Conservation (phyloP, 768 basidiomycete genomes). For the Dendrothele bispora region DNA sequence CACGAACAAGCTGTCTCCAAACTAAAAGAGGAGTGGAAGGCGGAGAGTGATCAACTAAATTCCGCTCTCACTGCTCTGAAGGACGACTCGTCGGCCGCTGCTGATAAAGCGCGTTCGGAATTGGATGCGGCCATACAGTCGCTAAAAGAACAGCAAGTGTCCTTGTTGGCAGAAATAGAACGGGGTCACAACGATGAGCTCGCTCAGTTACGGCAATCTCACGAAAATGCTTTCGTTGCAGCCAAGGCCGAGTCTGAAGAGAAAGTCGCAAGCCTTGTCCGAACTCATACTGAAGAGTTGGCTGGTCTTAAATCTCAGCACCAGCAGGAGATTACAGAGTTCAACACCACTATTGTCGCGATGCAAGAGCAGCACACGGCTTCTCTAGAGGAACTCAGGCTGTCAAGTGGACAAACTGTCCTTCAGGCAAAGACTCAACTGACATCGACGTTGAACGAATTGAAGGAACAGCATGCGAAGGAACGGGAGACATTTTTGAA, state of each 20-base stretch:
- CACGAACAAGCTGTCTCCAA: slow-evolving; percentile 53
- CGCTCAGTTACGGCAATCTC: slow-evolving; percentile 45
- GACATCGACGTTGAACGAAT: slow-evolving; percentile 43
- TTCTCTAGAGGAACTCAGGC: slow-evolving; percentile 38
- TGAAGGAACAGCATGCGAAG: slow-evolving; percentile 47
- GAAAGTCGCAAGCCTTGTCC: slow-evolving; percentile 29
- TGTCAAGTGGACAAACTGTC: slow-evolving; percentile 35
- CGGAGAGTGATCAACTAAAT: slow-evolving; percentile 50
- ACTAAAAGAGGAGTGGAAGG: slow-evolving; percentile 52
- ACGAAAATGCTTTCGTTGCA: slow-evolving; percentile 39
- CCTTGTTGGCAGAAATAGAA: slow-evolving; percentile 53
- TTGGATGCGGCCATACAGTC: slow-evolving; percentile 45
- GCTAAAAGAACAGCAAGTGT: slow-evolving; percentile 56
- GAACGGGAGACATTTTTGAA: slow-evolving; percentile 47
- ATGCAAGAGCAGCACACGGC: slow-evolving; percentile 37
- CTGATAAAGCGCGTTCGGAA: slow-evolving; percentile 41
- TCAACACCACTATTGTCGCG: slow-evolving; percentile 39
- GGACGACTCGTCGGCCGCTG: slow-evolving; percentile 39
- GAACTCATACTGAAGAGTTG: slow-evolving; percentile 43
- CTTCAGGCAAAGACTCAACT: slow-evolving; percentile 49
- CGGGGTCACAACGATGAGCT: slow-evolving; percentile 57
- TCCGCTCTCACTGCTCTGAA: slow-evolving; percentile 42
- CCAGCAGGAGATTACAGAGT: slow-evolving; percentile 41
- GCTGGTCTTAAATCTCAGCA: slow-evolving; percentile 45
- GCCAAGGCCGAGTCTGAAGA: slow-evolving; percentile 31